Evolutionary conservation across 2,329 filamentous ascomycete species (phyloP), one percentile per base, ranked within the genome.

Genomic region (Clarireedia paspali): DNA sequence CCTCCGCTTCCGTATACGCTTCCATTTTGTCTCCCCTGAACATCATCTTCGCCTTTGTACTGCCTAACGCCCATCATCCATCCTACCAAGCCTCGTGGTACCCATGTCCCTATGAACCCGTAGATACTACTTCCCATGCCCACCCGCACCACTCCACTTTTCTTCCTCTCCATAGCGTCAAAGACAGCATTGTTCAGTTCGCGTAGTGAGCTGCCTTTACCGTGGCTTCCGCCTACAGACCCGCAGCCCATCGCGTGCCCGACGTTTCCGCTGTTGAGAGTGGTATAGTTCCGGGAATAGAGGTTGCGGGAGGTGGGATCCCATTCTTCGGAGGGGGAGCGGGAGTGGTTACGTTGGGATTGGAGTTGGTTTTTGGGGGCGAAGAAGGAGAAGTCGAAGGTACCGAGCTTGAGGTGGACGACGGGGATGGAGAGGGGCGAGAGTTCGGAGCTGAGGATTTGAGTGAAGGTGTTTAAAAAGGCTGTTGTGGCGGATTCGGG

Each of bases 31-130:
- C 39, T 38, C 27, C 20, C 23, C 7, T 27, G 47, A 14, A 12
- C 17, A 26, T 38, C n/a, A 1, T 62, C 47, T 23, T 56, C 40
- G 27, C 45, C 54, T 23, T 50, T 55, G 3, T 85, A 82, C 56
- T 75, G 75, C 59, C 84, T 77, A 57, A 91, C 81, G 10, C 91
- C 91, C 82, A 97, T 87, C 88, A 97, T 95, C 88, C 89, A 94
- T 1, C 84, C 85, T n/a, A 97, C 87, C 15, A 96, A 69, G 2
- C 84, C 79, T 20, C 82, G 78, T 1, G 94, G 92, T 24, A 88
- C 79, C 81, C 87, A 92, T 40, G 82, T 80, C 5, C 91, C 94
- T 6, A 97, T 87, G 30, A 96, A 78, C 40, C 89, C 88, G 71
- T 97, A 97, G 0, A 91, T 77, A 55, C 87, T 78, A 50, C 90